These are phyloP conservation scores for Calonectria naviculata DNA, from an alignment of 2,329 filamentous ascomycete genomes.

Conservation along the genomic window DNA sequence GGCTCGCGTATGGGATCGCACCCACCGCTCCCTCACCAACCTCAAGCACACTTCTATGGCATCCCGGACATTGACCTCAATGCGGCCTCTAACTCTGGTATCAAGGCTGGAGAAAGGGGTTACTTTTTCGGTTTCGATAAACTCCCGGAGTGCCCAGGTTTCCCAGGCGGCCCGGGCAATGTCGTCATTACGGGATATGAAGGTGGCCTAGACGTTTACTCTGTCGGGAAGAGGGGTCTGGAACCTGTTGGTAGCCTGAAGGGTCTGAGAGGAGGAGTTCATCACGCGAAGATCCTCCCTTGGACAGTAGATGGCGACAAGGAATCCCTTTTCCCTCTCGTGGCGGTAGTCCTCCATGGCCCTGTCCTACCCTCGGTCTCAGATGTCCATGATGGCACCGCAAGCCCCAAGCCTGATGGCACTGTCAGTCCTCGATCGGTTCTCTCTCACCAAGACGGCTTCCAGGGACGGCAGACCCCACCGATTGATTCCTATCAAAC, in stretches of 20 bases:
- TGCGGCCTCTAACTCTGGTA: conserved; percentile 62
- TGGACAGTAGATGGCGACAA: conserved; percentile 69
- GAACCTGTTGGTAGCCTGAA: conserved; percentile 78
- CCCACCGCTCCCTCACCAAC: conserved; percentile 79
- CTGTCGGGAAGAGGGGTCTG: conserved; percentile 77
- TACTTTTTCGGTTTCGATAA: conserved; percentile 87
- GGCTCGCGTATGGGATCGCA: conserved; percentile 58
- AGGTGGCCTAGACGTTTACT: conserved; percentile 81
- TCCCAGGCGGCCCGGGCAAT: conserved; percentile 63
- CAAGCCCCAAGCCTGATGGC: conserved; percentile 54
- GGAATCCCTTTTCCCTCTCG: conserved; percentile 73
- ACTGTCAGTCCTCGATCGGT: conserved; percentile 55
- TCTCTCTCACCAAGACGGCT: conserved; percentile 50
- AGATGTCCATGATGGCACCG: conserved; percentile 51
- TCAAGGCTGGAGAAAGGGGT: conserved; percentile 74
- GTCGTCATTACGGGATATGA: conserved; percentile 83
- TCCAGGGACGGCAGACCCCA: conserved; percentile 47
- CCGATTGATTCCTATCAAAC: conserved; percentile 80
- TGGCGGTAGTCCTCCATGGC: conserved; percentile 85
- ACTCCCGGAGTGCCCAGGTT: conserved; percentile 60
- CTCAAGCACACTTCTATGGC: conserved; percentile 82
- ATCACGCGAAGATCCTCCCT: conserved; percentile 85
- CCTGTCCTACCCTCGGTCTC: conserved; percentile 66
- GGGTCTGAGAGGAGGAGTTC: conserved; percentile 82
- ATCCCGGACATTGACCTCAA: conserved; percentile 81